Evolutionary conservation across 768 basidiomycete genomes (phyloP).

Genomic region (Mycena haematopus): DNA sequence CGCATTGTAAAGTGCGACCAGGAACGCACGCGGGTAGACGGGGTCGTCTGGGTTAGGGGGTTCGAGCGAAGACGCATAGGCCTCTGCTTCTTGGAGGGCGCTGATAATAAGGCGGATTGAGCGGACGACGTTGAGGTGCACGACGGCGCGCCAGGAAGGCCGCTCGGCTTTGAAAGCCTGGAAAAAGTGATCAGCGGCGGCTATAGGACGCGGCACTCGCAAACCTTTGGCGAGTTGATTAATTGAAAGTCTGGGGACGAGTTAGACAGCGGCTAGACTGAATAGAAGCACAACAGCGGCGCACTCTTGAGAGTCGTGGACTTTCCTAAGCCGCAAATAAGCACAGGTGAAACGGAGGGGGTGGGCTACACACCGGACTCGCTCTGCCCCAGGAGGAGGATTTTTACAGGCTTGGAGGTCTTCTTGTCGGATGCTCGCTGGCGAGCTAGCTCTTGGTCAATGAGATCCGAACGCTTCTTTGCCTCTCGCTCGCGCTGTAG

Average conservation of each 20-base stretch:
- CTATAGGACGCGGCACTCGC: background rate
- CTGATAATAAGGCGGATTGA: constrained; percentile 52
- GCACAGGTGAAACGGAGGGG: background rate
- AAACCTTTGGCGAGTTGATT: constrained; percentile 50
- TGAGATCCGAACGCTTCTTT: constrained; percentile 49
- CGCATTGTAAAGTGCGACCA: constrained; percentile 15
- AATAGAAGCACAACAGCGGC: constrained; percentile 36
- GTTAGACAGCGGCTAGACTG: background rate
- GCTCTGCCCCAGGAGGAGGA: constrained; percentile 55
- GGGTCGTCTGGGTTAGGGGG: constrained; percentile 25
- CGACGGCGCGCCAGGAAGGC: constrained; percentile 52
- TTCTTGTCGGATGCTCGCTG: constrained; percentile 45
- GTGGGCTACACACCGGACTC: constrained; percentile 50
- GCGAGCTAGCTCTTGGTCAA: constrained; percentile 50
- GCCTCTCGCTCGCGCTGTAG: constrained; percentile 46
- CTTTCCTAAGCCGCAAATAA: constrained; percentile 48
- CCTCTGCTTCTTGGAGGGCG: constrained; percentile 31
- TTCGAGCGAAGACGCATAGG: constrained; percentile 6
- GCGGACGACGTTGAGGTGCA: constrained; percentile 57
- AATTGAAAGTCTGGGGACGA: constrained; percentile 47
- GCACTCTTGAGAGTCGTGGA: constrained; percentile 65
- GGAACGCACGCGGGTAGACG: constrained; percentile 36
- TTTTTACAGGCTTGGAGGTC: constrained; percentile 43
- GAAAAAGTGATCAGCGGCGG: background rate
- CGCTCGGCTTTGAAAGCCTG: constrained; percentile 50